A percentile compares a stretch with the other conserved stretches of the same genome.
Evolutionary conservation across 768 basidiomycete species (phyloP).

Genomic region (Hypholoma sublateritium): DNA sequence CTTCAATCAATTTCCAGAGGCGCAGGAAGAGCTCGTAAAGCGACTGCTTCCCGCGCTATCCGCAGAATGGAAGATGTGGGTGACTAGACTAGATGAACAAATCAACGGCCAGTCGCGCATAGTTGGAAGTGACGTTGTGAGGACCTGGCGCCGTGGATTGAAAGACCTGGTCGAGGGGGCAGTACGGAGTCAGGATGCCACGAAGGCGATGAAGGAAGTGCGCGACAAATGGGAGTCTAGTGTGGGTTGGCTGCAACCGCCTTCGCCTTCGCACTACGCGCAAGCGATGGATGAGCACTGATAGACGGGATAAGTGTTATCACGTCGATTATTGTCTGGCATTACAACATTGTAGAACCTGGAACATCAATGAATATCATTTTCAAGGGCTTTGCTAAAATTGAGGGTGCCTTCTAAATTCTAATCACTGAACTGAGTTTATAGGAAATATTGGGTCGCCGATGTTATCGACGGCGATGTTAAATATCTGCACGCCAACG

Average conservation of each 20-base stretch:
- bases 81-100: neutral
- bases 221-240: neutral
- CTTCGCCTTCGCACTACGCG: neutral
- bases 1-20: neutral
- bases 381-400: neutral
- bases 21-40: neutral
- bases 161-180: neutral
- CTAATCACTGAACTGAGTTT: no score
- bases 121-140: neutral
- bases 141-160: neutral
- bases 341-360: neutral
- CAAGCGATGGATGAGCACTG: slow-evolving; percentile 1
- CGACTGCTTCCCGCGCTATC: neutral
- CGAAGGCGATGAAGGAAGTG: neutral
- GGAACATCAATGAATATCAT: neutral
- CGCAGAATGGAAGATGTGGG: neutral
- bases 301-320: neutral
- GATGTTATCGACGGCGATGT: neutral
- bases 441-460: neutral
- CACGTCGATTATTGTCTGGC: neutral
- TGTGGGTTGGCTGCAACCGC: neutral
- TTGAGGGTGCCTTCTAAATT: no score
- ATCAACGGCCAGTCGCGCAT: neutral
- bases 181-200: neutral
- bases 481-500: neutral